Evolutionary conservation across 192 early-diverging fungal genomes (phyloP), one percentile per base, ranked within the genome.

Genomic region (Phlyctochytrium bullatum): DNA sequence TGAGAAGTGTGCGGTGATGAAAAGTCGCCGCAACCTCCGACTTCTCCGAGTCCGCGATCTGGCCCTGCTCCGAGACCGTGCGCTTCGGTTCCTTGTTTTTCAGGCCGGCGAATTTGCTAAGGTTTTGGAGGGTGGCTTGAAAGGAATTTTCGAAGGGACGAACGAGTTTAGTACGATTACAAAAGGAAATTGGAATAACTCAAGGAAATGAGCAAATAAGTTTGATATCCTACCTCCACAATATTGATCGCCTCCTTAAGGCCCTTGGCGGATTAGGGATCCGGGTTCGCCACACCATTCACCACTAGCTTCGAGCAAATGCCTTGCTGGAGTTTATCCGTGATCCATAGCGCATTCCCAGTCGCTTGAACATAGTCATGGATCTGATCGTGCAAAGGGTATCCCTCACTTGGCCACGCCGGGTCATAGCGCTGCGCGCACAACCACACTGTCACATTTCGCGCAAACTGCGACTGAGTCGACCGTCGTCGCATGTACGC

Each of bases 311-410:
- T 74, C 3, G 61, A 65, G 57, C 76, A 74, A 25, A 77, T 52
- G 2, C 56, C 65, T 23, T 53, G 58, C 34, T 72, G 67, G 28
- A 47, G 59, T 16, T 57, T 56, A 23, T 58, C 68, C 31, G 66
- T 64, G 58, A 78, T 59, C 79, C 79, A 81, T 59, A 77, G 64
- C 36, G 74, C 74, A 23, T 67, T 71, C 1, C 70, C 76, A 2
- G 76, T 77, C 33, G 73, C 52, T 47, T 78, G 76, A 2, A 81
- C 66, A 71, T 77, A 81, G 63, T 81, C 79, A 56, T 76, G 79
- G 16, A 81, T 68, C 31, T 62, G 36, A 68, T 73, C 71, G 16
- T 6, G 6, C 14, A 25, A 20, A 6, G 20, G 54, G 4, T 10
- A 6, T 6, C 27, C 14, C 14, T 57, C 54, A 28, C 12, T 24